phyloP scores from a whole-genome alignment of 805 yeast genomes.

The Sugiyamaella lignohabitans region DNA sequence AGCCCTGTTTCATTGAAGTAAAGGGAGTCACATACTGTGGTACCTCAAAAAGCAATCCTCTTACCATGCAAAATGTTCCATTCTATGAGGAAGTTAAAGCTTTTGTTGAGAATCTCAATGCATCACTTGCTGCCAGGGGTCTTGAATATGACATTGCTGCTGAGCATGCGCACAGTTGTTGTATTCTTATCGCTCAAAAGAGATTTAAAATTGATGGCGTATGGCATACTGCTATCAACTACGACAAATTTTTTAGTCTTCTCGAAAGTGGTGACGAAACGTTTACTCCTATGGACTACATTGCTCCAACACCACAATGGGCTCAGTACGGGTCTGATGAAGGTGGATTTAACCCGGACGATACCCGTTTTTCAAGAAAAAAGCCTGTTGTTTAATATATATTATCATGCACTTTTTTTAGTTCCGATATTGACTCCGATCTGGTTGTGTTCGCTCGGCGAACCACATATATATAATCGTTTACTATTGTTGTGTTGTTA shows the following conservation, averaged over 20 bases:
- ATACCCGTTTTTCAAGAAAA: conserved; percentile 59
- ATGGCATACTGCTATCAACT: conserved; percentile 90
- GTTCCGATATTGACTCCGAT: no score
- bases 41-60: conserved; percentile 80
- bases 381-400: no score
- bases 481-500: no score
- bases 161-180: conserved; percentile 93
- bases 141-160: conserved; percentile 79
- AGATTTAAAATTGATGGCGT: conserved; percentile 61
- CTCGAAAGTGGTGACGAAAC: conserved; percentile 51
- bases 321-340: conserved; percentile 80
- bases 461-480: no score
- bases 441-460: no score
- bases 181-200: conserved; percentile 73
- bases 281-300: conserved; percentile 75
- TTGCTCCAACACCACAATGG: conserved; percentile 80
- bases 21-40: conserved; percentile 97
- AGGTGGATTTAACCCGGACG: conserved; percentile 88
- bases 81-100: conserved; percentile 82
- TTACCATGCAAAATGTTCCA: conserved; percentile 94
- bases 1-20: conserved; percentile 83
- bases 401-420: no score
- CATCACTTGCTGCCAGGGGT: conserved; percentile 59
- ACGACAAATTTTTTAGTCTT: conserved; percentile 65
- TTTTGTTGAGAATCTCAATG: conserved; percentile 60